These are phyloP conservation scores for Aspergillus olivimuriae DNA, from an alignment of 495 filamentous ascomycete genomes.

Conservation along the genomic window DNA sequence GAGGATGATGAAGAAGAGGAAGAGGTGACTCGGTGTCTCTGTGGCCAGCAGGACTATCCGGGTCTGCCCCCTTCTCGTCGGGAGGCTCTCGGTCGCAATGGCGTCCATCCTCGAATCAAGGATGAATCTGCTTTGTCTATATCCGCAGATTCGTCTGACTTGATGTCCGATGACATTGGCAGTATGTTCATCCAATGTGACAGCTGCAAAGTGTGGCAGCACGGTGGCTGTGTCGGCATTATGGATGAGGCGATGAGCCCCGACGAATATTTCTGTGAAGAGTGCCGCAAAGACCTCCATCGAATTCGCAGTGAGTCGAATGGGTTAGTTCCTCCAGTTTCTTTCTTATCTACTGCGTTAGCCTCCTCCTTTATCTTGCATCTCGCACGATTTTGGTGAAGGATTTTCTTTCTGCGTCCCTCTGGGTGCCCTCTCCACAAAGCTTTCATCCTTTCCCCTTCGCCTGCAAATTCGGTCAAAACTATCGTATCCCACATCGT, in stretches of 20 bases:
- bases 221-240: conserved; percentile 96
- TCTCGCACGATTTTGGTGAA: background rate
- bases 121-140: conserved; percentile 47
- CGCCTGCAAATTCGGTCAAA: background rate
- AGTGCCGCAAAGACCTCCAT: conserved; percentile 87
- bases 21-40: conserved; percentile 90
- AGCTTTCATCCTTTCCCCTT: background rate
- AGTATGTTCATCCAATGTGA: conserved; percentile 99
- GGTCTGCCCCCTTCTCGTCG: conserved; percentile 67
- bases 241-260: conserved; percentile 87
- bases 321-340: conserved; percentile 62
- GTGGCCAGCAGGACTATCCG: conserved; percentile 89
- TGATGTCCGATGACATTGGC: conserved; percentile 73
- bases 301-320: conserved; percentile 69
- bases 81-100: conserved; percentile 47
- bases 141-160: conserved; percentile 32
- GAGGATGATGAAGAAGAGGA: conserved; percentile 66
- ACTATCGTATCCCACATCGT: background rate
- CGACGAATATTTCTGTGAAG: conserved; percentile 96
- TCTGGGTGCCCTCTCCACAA: background rate
- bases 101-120: conserved; percentile 43
- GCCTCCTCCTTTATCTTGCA: background rate
- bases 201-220: conserved; percentile 96
- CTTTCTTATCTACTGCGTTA: conserved; percentile 1
- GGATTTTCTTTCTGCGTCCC: background rate